A percentile compares a stretch with the other conserved stretches of the same genome.
phyloP scores from a whole-genome alignment of 805 yeast genomes.

The Schizosaccharomyces osmophilus region DNA sequence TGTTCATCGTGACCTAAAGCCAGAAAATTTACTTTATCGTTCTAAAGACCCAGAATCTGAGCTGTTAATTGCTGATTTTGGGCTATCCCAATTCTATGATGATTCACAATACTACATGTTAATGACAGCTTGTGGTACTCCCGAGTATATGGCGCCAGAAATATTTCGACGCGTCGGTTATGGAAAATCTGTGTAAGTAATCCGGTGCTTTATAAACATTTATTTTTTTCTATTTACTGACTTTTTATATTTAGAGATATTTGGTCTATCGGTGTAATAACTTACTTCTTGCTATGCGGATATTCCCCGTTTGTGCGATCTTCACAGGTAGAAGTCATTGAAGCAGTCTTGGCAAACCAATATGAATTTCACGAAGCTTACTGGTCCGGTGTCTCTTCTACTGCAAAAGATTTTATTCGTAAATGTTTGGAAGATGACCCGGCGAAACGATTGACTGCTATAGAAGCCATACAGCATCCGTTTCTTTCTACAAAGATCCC shows the following conservation, averaged over 20 bases:
- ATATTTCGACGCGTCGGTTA: constrained; percentile 30
- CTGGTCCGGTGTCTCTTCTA: constrained; percentile 25
- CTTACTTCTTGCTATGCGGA: constrained; percentile 47
- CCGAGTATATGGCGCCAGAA: constrained; percentile 59
- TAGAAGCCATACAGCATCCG: constrained; percentile 23
- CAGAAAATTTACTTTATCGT: constrained; percentile 39
- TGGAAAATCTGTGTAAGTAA: constrained; percentile 22
- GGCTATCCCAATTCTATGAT: constrained; percentile 29
- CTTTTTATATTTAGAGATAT: constrained; percentile 19
- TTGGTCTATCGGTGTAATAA: constrained; percentile 55
- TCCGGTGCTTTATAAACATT: background rate
- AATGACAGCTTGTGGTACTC: constrained; percentile 37
- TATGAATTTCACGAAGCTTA: constrained; percentile 32
- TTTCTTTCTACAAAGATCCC: constrained; percentile 12
- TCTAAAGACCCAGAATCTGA: constrained; percentile 17
- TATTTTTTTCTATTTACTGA: background rate
- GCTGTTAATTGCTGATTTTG: constrained; percentile 36
- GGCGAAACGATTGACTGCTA: constrained; percentile 22
- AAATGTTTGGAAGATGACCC: constrained; percentile 28
- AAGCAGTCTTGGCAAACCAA: constrained; percentile 36
- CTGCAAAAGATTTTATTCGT: constrained; percentile 29
- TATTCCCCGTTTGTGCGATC: constrained; percentile 62
- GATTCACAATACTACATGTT: constrained; percentile 15
- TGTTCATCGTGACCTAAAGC: constrained; percentile 50
- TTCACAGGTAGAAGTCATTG: constrained; percentile 37